Evolutionary conservation across 768 basidiomycete genomes (phyloP), one percentile per base, ranked within the genome.

Genomic region (Boletus coccyginus): DNA sequence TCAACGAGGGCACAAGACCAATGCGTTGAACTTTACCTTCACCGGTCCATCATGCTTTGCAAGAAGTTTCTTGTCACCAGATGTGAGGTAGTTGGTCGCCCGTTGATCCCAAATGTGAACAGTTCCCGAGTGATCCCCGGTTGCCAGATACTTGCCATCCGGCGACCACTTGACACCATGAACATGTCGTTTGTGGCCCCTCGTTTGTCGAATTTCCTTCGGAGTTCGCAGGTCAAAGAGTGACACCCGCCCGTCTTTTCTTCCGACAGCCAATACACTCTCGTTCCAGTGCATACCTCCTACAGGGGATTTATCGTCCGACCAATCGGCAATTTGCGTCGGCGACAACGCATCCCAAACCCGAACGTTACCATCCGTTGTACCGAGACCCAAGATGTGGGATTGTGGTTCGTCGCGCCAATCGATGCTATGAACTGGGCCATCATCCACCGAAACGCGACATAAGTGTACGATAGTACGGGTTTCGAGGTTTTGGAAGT

Each of bases 401-500:
- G 81, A 74, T 14, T 71, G 69, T 14, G 70, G 68, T 42, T 71
- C 68, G 41, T 71, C 74, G 7, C 75, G 78, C 82, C 86, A 87
- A 55, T 78, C 75, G 38, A 87, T 76, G 43, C 74, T 76, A 57
- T 77, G 72, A 9, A 82, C 72, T 11, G 68, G 64, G 36, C 78
- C 79, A 45, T 69, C 61, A 24, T 60, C 55, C 35, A 58, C 51
- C 29, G 71, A 62, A 40, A 79, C 68, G 43, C 71, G 72, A 62
- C 79, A 84, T 19, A 87, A 69, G 47, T 77, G 80, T 4, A 77
- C 73, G 38, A 87, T 83, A 32, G 72, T 68, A 35, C 80, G 80
- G 4, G 75, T 84, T 48, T 80, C 75, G 11, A 86, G 77, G 61
- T 87, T 77, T 65, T 87, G 86, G 58, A 82, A 84, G 67, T 81